phyloP scores from a whole-genome alignment of 208 protist species.

The Leishmania arabica region DNA sequence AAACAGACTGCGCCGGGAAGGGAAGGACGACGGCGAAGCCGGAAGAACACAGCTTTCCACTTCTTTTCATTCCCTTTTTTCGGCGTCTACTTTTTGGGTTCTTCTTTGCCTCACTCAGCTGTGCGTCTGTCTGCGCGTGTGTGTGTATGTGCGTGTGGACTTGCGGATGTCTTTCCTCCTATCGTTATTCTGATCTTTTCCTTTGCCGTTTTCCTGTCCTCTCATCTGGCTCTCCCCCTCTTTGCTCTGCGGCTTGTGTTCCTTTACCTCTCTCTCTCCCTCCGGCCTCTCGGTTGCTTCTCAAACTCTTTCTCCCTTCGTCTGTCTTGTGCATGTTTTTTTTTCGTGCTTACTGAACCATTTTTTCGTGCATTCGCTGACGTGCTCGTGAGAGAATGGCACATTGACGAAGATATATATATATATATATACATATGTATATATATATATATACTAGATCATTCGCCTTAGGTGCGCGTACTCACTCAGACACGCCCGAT shows the following conservation, averaged over 20 bases:
- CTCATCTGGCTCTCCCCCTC: not conserved
- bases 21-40: not conserved
- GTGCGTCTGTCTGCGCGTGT: not conserved
- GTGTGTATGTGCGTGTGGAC: not conserved
- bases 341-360: not conserved
- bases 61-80: not conserved
- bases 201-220: not conserved
- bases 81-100: not conserved
- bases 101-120: conserved; percentile 3
- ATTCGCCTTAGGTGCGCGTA: not conserved
- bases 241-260: not conserved
- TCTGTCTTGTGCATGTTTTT: not conserved
- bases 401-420: not conserved
- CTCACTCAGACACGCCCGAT: not conserved
- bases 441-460: not conserved
- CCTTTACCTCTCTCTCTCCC: not conserved
- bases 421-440: too few species aligned
- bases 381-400: not conserved
- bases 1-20: not conserved
- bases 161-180: not conserved
- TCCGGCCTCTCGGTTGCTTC: not conserved
- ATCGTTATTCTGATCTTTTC: not conserved
- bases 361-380: not conserved
- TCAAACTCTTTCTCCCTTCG: not conserved
- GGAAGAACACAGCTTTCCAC: not conserved